phyloP scores from a whole-genome alignment of 2,329 filamentous ascomycete genomes.

The Sordariomycetes sp. region DNA sequence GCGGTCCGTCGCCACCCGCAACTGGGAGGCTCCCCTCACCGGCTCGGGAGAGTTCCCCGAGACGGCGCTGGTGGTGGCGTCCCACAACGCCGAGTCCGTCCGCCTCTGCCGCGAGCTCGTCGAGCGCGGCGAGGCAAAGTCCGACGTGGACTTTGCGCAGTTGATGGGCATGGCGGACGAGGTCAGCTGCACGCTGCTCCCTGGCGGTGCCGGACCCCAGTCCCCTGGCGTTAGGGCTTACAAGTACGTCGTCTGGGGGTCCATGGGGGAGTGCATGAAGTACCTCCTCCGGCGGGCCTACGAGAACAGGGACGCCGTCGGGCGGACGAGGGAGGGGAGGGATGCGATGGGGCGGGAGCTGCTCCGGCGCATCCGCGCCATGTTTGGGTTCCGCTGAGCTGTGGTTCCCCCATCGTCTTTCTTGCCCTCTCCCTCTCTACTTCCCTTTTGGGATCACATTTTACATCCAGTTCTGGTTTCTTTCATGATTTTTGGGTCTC shows the following conservation, averaged over 20 bases:
- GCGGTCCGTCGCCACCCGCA: slow-evolving; percentile 49
- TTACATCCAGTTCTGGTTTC: no score
- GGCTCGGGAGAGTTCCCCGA: slow-evolving; percentile 33
- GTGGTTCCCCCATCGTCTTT: no score
- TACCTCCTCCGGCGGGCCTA: slow-evolving; percentile 52
- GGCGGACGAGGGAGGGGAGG: slow-evolving; percentile 46
- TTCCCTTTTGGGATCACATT: no score
- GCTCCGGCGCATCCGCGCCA: slow-evolving; percentile 34
- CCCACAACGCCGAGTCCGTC: slow-evolving; percentile 69
- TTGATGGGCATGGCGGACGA: slow-evolving; percentile 95
- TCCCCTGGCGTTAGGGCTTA: slow-evolving; percentile 27
- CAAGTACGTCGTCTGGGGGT: slow-evolving; percentile 60
- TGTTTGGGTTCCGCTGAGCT: slow-evolving; percentile 14
- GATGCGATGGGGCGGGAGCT: slow-evolving; percentile 52
- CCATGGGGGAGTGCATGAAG: slow-evolving; percentile 71
- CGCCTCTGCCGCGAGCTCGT: slow-evolving; percentile 38
- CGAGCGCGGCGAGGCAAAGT: slow-evolving; percentile 26
- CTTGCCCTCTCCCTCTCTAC: no score
- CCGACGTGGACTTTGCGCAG: slow-evolving; percentile 41
- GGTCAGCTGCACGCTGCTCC: slow-evolving; percentile 53
- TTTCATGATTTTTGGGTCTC: no score
- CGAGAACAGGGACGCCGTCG: slow-evolving; percentile 61
- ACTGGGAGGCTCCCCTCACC: slow-evolving; percentile 36
- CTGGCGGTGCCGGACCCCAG: neutral
- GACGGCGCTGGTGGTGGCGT: slow-evolving; percentile 59